These are phyloP conservation scores for Moesziomyces antarcticus DNA, from an alignment of 1,284 basidiomycete species.

Conservation along the genomic window DNA sequence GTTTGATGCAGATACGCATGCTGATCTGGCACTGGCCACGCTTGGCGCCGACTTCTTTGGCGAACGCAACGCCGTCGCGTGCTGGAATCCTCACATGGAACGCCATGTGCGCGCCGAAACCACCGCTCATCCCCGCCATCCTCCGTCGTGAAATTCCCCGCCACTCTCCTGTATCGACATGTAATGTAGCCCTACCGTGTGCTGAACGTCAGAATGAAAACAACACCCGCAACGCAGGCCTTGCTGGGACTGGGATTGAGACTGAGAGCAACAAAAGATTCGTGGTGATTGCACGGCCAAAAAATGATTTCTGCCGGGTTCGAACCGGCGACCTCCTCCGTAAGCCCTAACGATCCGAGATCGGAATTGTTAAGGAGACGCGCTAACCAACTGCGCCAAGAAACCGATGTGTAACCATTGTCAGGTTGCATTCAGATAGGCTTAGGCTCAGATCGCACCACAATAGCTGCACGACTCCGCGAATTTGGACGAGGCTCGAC, in stretches of 20 bases:
- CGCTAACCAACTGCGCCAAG: conserved; percentile 57
- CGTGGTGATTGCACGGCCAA: conserved; percentile 7
- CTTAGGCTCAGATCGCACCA: too few relatives aligned
- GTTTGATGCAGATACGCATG: not conserved
- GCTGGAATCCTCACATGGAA: conserved; percentile 47
- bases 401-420: conserved; percentile 18
- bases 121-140: conserved; percentile 3
- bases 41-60: conserved; percentile 44
- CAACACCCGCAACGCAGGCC: too few relatives aligned
- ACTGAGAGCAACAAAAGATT: too few relatives aligned
- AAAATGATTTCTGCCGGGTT: conserved; percentile 54
- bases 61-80: conserved; percentile 35
- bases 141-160: not conserved
- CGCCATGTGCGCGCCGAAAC: conserved; percentile 17
- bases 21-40: conserved; percentile 5
- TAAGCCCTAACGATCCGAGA: conserved; percentile 40
- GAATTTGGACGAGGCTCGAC: too few relatives aligned
- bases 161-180: too few relatives aligned
- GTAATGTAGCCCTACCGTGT: too few relatives aligned
- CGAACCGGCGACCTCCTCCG: conserved; percentile 57
- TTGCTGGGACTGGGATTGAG: too few relatives aligned
- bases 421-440: not conserved
- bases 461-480: too few relatives aligned
- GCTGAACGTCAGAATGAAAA: too few relatives aligned
- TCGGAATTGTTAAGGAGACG: conserved; percentile 53